phyloP scores from a whole-genome alignment of 345 rosid genomes.

The Sisymbrium altissimum region DNA sequence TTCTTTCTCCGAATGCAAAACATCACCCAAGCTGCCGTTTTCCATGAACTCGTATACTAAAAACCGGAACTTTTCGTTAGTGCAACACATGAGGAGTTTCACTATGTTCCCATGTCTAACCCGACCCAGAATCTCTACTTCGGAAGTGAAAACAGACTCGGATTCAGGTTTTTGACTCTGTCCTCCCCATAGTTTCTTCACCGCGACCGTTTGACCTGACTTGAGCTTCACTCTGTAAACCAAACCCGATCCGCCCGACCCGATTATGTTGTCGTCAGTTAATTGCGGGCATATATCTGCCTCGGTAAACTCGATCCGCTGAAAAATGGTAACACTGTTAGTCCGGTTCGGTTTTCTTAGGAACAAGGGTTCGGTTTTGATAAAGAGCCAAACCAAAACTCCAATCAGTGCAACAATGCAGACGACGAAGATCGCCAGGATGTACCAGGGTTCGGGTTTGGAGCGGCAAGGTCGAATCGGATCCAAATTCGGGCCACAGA shows the following conservation, averaged over 20 bases:
- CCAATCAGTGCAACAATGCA: constrained; percentile 39
- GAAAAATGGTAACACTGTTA: constrained; percentile 49
- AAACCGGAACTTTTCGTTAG: constrained; percentile 41
- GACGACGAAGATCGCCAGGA: constrained; percentile 30
- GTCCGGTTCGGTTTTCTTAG: constrained; percentile 34
- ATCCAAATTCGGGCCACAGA: constrained; percentile 52
- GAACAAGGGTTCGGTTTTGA: constrained; percentile 34
- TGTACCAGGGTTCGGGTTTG: constrained; percentile 28
- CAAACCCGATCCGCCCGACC: constrained; percentile 62
- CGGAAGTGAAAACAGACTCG: constrained; percentile 40
- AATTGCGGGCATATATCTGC: constrained; percentile 44
- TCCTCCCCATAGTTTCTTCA: constrained; percentile 51
- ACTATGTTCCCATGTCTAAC: constrained; percentile 64
- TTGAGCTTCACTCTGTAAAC: constrained; percentile 55
- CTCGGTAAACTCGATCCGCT: constrained; percentile 47
- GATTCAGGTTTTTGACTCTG: constrained; percentile 16
- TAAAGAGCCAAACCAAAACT: constrained; percentile 42
- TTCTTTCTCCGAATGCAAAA: constrained; percentile 45
- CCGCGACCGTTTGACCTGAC: constrained; percentile 63
- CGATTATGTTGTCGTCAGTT: constrained; percentile 49
- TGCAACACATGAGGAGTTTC: constrained; percentile 52
- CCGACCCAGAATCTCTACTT: constrained; percentile 56
- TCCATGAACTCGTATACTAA: constrained; percentile 71
- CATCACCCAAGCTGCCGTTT: constrained; percentile 74
- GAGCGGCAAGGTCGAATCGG: constrained; percentile 46